These are phyloP conservation scores for Dactylonectria estremocensis DNA, from an alignment of 2,329 filamentous ascomycete species.

Conservation along the genomic window DNA sequence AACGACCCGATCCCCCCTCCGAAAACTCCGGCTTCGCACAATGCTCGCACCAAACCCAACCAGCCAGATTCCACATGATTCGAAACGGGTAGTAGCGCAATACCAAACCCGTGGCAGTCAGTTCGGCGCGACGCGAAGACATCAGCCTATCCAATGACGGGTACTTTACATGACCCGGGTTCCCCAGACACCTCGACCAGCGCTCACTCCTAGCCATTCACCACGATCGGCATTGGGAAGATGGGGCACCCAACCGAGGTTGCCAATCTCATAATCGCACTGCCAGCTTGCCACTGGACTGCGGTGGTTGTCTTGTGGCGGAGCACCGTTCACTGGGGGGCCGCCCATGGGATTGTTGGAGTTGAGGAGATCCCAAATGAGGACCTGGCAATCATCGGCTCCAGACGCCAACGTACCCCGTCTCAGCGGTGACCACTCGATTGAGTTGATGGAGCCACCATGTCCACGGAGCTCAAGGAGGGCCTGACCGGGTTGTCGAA, in stretches of 20 bases:
- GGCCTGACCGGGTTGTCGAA: conserved; percentile 95
- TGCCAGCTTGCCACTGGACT: conserved; percentile 84
- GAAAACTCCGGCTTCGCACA: conserved; percentile 48
- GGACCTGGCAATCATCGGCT: conserved; percentile 90
- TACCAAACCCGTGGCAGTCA: conserved; percentile 15
- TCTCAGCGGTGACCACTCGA: conserved; percentile 94
- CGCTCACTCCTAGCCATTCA: conserved; percentile 88
- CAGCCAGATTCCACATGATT: conserved; percentile 45
- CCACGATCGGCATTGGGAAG: conserved; percentile 77
- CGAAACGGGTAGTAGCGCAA: conserved; percentile 33
- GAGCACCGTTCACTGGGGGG: conserved; percentile 64
- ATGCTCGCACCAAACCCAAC: conserved; percentile 46
- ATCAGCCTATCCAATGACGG: conserved; percentile 35
- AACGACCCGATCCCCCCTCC: conserved; percentile 37
- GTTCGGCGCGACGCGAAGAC: conserved; percentile 31
- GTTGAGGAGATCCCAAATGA: conserved; percentile 94
- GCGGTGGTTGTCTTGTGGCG: conserved; percentile 70
- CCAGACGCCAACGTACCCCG: conserved; percentile 92
- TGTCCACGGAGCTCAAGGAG: conserved; percentile 94
- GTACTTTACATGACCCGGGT: conserved; percentile 63
- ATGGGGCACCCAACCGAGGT: conserved; percentile 87
- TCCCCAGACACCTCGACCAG: conserved; percentile 86
- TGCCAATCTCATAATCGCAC: conserved; percentile 89
- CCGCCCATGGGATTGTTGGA: conserved; percentile 59
- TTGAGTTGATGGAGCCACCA: conserved; percentile 86